A percentile compares a stretch with the other conserved stretches of the same genome.
Evolutionary conservation across 2,329 filamentous ascomycete genomes (phyloP).

Genomic region (Colletotrichum lupini): DNA sequence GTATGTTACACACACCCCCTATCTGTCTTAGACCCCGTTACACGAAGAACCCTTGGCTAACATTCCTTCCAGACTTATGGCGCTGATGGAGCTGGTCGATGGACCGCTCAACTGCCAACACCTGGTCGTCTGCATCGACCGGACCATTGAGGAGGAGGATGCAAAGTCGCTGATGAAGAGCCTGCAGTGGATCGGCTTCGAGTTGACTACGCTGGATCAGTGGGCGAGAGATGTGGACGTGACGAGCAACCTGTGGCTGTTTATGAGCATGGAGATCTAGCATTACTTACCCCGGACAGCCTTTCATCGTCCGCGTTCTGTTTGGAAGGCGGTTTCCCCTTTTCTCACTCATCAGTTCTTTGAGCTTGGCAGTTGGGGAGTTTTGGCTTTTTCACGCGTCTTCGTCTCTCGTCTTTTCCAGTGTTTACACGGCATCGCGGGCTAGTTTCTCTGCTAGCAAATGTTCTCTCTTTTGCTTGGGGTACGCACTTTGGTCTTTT

Average conservation of each 20-base stretch:
- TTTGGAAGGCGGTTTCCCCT: neutral
- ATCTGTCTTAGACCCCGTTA: neutral
- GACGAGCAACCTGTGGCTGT: constrained; percentile 83
- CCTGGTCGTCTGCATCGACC: constrained; percentile 85
- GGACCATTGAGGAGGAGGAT: constrained; percentile 70
- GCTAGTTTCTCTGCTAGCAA: neutral
- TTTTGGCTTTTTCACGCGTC: constrained; percentile 1
- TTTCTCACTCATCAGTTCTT: constrained; percentile 6
- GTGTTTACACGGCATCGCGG: neutral
- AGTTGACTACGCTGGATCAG: constrained; percentile 80
- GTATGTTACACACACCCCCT: constrained; percentile 62
- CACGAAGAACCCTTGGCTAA: constrained; percentile 40
- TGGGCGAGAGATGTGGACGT: constrained; percentile 75
- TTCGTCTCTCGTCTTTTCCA: neutral
- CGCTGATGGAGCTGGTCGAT: constrained; percentile 88
- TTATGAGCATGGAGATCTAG: constrained; percentile 88
- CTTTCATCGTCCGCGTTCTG: constrained; percentile 2
- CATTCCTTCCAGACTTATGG: constrained; percentile 74
- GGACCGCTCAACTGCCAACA: constrained; percentile 79
- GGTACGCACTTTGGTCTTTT: constrained; percentile 8
- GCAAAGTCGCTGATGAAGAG: constrained; percentile 79
- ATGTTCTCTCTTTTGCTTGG: neutral
- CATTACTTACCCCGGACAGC: neutral
- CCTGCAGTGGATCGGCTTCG: constrained; percentile 93
- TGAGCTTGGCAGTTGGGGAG: constrained; percentile 30